These are phyloP conservation scores for Meripilus lineatus DNA, from an alignment of 1,284 basidiomycete species.

Conservation along the genomic window DNA sequence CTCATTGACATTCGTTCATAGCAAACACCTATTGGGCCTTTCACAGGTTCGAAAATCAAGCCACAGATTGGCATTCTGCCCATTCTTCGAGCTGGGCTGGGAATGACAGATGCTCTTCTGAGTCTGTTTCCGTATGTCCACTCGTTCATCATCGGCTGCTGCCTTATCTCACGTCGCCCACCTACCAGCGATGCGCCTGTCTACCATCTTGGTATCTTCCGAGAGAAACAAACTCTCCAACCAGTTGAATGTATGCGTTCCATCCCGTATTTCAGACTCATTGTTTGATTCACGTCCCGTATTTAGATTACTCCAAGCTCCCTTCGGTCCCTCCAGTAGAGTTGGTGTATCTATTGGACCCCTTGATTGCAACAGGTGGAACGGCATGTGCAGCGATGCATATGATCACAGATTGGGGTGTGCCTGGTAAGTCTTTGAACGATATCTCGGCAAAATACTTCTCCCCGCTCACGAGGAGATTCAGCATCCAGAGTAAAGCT, in stretches of 20 bases:
- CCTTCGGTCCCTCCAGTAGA: conserved; percentile 78
- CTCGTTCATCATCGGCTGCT: not conserved
- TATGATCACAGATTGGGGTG: conserved; percentile 87
- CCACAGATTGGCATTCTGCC: conserved; percentile 83
- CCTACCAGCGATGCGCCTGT: conserved; percentile 67
- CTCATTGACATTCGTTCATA: conserved; percentile 21
- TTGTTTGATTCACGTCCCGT: conserved; percentile 3
- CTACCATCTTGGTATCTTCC: conserved; percentile 86
- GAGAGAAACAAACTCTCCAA: conserved; percentile 86
- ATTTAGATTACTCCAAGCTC: conserved; percentile 86
- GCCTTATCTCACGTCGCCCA: conserved; percentile 12
- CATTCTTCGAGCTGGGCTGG: conserved; percentile 88
- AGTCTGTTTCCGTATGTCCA: conserved; percentile 70
- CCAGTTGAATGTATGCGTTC: conserved; percentile 82
- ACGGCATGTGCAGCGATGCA: conserved; percentile 82
- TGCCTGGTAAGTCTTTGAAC: conserved; percentile 46
- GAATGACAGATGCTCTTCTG: conserved; percentile 88
- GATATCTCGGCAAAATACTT: conserved; percentile 1
- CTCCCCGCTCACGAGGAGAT: too few species aligned
- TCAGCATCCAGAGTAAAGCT: conserved; percentile 81
- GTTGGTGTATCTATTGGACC: conserved; percentile 82
- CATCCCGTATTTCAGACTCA: not conserved
- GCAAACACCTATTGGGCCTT: conserved; percentile 64
- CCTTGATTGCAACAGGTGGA: conserved; percentile 92
- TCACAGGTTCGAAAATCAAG: conserved; percentile 63